Evolutionary conservation across 1,284 basidiomycete species (phyloP).

Genomic region (Wallemia hederae): DNA sequence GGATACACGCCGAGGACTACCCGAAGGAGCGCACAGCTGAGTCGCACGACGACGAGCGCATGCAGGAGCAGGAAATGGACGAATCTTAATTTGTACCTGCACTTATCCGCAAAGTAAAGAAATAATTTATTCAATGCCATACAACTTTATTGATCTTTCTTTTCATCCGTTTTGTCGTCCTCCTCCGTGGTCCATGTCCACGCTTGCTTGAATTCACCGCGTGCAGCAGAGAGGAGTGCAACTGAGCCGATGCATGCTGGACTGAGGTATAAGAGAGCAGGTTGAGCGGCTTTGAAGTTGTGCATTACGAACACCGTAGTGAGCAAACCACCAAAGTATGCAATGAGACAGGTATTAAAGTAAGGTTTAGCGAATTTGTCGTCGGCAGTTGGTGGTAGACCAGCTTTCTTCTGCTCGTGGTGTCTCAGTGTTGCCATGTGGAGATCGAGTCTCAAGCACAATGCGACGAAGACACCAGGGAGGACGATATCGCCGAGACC

Average conservation of each 20-base stretch:
- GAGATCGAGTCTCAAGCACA: slow-evolving; percentile 66
- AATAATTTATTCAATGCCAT: neutral
- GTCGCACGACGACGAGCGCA: too few relatives aligned
- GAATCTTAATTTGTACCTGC: neutral
- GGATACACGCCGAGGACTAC: neutral
- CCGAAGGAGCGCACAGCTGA: neutral
- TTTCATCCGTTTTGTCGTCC: slow-evolving; percentile 8
- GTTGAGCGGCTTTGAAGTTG: slow-evolving; percentile 45
- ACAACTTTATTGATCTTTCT: slow-evolving; percentile 8
- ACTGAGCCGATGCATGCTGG: slow-evolving; percentile 24
- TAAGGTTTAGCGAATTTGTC: slow-evolving; percentile 36
- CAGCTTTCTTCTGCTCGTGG: slow-evolving; percentile 8
- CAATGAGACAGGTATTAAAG: slow-evolving; percentile 38
- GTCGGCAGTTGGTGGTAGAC: slow-evolving; percentile 8
- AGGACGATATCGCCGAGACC: slow-evolving; percentile 45
- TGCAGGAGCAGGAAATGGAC: neutral
- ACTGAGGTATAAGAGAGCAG: slow-evolving; percentile 61
- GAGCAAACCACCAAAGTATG: slow-evolving; percentile 47
- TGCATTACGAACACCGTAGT: slow-evolving; percentile 77
- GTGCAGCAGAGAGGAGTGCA: slow-evolving; percentile 12
- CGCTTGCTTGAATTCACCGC: slow-evolving; percentile 15
- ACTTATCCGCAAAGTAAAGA: neutral
- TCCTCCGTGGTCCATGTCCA: slow-evolving; percentile 13
- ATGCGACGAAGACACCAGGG: slow-evolving; percentile 41
- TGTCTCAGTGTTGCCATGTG: slow-evolving; percentile 18